phyloP scores from a whole-genome alignment of 1,284 basidiomycete species.

The Sporisorium sorghi region DNA sequence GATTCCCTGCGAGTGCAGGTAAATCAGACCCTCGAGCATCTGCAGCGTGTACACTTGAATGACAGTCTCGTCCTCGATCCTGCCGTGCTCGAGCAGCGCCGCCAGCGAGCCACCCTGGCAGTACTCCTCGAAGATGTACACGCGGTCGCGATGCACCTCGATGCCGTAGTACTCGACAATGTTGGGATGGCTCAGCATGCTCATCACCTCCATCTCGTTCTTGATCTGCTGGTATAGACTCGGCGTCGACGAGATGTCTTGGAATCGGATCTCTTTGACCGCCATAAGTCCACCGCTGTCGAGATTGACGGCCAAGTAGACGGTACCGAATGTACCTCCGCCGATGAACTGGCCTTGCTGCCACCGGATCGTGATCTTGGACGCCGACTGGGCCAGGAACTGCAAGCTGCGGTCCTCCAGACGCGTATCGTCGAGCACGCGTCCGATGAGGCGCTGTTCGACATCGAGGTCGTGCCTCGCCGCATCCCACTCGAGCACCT shows the following conservation, averaged over 20 bases:
- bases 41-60: slow-evolving; percentile 96
- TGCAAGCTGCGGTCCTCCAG: slow-evolving; percentile 66
- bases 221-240: slow-evolving; percentile 84
- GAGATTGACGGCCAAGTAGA: slow-evolving; percentile 97
- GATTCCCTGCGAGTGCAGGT: slow-evolving; percentile 91
- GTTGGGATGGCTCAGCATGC: slow-evolving; percentile 96
- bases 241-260: slow-evolving; percentile 80
- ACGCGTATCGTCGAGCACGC: slow-evolving; percentile 67
- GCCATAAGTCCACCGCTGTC: slow-evolving; percentile 98
- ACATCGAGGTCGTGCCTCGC: slow-evolving; percentile 57
- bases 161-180: slow-evolving; percentile 99
- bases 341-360: slow-evolving; percentile 98
- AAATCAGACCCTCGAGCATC: slow-evolving; percentile 92
- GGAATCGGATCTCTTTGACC: slow-evolving; percentile 98
- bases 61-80: slow-evolving; percentile 96
- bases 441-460: slow-evolving; percentile 64
- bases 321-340: slow-evolving; percentile 85
- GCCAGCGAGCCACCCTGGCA: slow-evolving; percentile 96
- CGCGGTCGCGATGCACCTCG: slow-evolving; percentile 97
- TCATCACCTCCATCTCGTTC: slow-evolving; percentile 98
- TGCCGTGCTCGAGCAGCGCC: slow-evolving; percentile 87
- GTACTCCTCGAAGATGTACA: slow-evolving; percentile 99
- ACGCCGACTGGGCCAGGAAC: slow-evolving; percentile 72
- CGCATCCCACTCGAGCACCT: slow-evolving; percentile 61
- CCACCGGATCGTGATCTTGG: slow-evolving; percentile 95